These are phyloP conservation scores for Aspergillus hiratsukae DNA, from an alignment of 2,329 filamentous ascomycete species.

Conservation along the genomic window DNA sequence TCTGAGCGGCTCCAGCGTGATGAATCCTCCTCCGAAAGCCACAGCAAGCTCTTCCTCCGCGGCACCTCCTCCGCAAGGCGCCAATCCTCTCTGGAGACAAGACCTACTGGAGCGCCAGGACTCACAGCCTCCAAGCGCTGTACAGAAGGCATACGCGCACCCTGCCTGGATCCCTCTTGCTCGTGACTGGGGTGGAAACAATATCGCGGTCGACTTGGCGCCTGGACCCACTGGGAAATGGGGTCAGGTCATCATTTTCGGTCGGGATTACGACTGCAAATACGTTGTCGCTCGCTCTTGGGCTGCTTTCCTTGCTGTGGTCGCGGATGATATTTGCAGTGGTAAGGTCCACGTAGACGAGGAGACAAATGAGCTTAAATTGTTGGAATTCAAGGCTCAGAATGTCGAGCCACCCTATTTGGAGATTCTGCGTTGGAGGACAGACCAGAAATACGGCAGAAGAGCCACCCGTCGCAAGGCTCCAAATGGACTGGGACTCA, in stretches of 20 bases:
- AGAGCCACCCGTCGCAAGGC: conserved; percentile 48
- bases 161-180: conserved; percentile 93
- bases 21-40: conserved; percentile 61
- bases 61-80: conserved; percentile 50
- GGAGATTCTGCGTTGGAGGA: conserved; percentile 90
- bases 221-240: conserved; percentile 86
- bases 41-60: conserved; percentile 61
- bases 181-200: conserved; percentile 98
- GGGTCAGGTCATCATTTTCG: conserved; percentile 96
- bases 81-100: conserved; percentile 71
- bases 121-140: conserved; percentile 76
- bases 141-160: conserved; percentile 91
- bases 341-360: conserved; percentile 92
- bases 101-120: conserved; percentile 81
- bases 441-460: conserved; percentile 87
- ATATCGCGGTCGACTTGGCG: conserved; percentile 86
- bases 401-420: conserved; percentile 91
- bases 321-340: conserved; percentile 86
- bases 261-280: conserved; percentile 97
- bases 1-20: conserved; percentile 55
- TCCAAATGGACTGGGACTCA: conserved; percentile 49
- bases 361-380: conserved; percentile 82
- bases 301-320: conserved; percentile 76
- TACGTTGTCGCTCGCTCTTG: conserved; percentile 93
- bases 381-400: conserved; percentile 83